Evolutionary conservation across 345 rosid species (phyloP), one percentile per base, ranked within the genome.

Genomic region (Excoecaria cochinchinensis): DNA sequence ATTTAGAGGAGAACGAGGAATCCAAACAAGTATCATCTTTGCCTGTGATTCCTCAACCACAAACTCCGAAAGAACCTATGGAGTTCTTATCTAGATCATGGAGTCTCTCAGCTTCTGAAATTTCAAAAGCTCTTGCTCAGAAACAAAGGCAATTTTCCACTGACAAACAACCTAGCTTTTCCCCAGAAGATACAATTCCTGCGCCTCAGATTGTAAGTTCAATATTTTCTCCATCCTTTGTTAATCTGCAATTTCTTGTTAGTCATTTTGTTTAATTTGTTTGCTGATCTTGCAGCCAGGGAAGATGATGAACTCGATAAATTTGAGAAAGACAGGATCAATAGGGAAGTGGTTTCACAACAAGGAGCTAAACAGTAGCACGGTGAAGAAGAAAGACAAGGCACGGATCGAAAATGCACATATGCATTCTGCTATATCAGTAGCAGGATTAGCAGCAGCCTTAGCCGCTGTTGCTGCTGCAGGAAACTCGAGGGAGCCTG

Each of bases 361-460:
- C 58, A 88, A 82, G 80, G 94, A 92, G 69, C 77, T 76, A 8
- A 83, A 83, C 21, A 74, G 81, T 58, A 79, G 67, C 60, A 67
- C 69, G 4, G 77, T 81, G 86, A 91, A 84, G 88, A 95, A 87
- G 88, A 95, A 92, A 77, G 99, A 95, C 24, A 86, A 78, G 82
- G 86, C 81, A 2, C 90, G 99, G 0, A 84, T 89, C 17, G 99
- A 95, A 65, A 91, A 85, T 51, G 97, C 98, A 0, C 89, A 78
- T 17, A 63, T 88, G 76, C 97, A 95, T 78, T 88, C 99, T 9
- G 87, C 96, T 38, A 70, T 92, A 60, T 91, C 99, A 36, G 78
- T 95, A 76, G 98, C 99, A 0, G 93, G 94, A 61, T 85, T 95
- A 74, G 99, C 99, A 3, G 97, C 97, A n/a, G 99, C 90, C 9